A percentile compares a stretch with the other conserved stretches of the same genome.
Evolutionary conservation across 2,329 filamentous ascomycete genomes (phyloP).

Genomic region (Kalmusia sp.): DNA sequence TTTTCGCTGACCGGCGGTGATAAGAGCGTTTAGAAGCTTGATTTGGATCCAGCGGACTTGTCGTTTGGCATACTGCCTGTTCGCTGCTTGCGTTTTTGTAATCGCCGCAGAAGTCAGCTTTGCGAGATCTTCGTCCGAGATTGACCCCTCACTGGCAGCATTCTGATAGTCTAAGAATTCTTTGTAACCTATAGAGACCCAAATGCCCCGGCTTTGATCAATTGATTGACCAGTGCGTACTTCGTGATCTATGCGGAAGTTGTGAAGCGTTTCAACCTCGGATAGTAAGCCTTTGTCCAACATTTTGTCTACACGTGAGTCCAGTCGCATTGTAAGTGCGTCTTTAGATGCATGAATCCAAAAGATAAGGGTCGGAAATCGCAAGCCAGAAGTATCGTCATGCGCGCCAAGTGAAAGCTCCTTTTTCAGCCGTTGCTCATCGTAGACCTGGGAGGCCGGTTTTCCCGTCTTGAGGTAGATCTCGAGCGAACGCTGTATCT

Average conservation of each 20-base stretch:
- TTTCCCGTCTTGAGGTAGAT: conserved; percentile 86
- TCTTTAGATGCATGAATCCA: conserved; percentile 84
- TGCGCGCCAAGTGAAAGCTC: conserved; percentile 34
- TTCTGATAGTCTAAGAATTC: conserved; percentile 78
- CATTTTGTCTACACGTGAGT: conserved; percentile 86
- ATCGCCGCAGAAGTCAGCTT: conserved; percentile 66
- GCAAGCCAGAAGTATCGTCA: conserved; percentile 38
- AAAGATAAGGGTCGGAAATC: conserved; percentile 72
- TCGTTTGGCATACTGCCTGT: conserved; percentile 83
- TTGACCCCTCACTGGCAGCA: conserved; percentile 34
- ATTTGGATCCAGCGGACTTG: conserved; percentile 87
- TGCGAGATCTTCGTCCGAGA: conserved; percentile 54
- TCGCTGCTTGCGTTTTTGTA: conserved; percentile 81
- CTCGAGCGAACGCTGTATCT: conserved; percentile 87
- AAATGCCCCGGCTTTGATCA: conserved; percentile 84
- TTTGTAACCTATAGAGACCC: conserved; percentile 96
- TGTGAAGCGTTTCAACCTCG: conserved; percentile 65
- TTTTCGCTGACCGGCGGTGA: conserved; percentile 59
- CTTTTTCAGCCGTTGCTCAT: conserved; percentile 65
- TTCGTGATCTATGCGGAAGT: conserved; percentile 54
- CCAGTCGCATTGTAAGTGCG: conserved; percentile 72
- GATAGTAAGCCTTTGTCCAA: conserved; percentile 68
- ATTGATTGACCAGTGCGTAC: conserved; percentile 59
- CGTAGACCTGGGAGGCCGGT: conserved; percentile 85
- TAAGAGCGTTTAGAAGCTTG: conserved; percentile 76